phyloP scores from a whole-genome alignment of 1,284 basidiomycete species.

The Cryptococcus hybrid region DNA sequence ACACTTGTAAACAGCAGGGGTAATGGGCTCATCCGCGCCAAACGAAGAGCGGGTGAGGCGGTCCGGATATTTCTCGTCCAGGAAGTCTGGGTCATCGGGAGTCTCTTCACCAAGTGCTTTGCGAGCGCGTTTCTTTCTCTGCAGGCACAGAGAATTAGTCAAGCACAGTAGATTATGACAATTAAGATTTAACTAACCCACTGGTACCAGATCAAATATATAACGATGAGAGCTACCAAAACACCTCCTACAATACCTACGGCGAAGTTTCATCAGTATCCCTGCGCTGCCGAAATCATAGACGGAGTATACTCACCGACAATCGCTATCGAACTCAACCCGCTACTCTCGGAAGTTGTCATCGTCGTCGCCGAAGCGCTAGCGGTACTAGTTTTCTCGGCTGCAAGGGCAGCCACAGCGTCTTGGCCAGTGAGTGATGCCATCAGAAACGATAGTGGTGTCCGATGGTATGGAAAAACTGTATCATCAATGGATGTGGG shows the following conservation, averaged over 20 bases:
- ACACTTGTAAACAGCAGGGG: slow-evolving; percentile 4
- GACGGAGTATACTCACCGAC: neutral
- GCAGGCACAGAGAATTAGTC: neutral
- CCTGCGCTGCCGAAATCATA: neutral
- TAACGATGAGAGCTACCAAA: slow-evolving; percentile 8
- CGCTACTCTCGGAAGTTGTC: slow-evolving; percentile 26
- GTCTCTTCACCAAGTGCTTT: slow-evolving; percentile 5
- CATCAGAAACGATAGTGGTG: neutral
- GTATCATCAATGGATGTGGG: neutral
- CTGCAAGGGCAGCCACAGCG: slow-evolving; percentile 3
- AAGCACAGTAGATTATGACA: neutral
- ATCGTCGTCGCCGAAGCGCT: slow-evolving; percentile 1
- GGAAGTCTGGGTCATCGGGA: slow-evolving; percentile 5
- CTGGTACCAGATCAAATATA: slow-evolving; percentile 14
- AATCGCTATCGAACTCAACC: slow-evolving; percentile 37
- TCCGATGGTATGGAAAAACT: neutral
- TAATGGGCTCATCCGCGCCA: slow-evolving; percentile 15
- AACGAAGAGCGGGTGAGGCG: slow-evolving; percentile 14
- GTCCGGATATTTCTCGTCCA: slow-evolving; percentile 5
- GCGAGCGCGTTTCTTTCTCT: slow-evolving; percentile 15
- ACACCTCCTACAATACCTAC: slow-evolving; percentile 15
- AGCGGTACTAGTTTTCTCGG: neutral
- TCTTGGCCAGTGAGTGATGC: slow-evolving; percentile 5
- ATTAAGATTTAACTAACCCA: slow-evolving; percentile 8
- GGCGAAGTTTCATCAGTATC: neutral